Conservation (phyloP, 164 flowering plant genomes). For the Vitis rotundifolia region DNA sequence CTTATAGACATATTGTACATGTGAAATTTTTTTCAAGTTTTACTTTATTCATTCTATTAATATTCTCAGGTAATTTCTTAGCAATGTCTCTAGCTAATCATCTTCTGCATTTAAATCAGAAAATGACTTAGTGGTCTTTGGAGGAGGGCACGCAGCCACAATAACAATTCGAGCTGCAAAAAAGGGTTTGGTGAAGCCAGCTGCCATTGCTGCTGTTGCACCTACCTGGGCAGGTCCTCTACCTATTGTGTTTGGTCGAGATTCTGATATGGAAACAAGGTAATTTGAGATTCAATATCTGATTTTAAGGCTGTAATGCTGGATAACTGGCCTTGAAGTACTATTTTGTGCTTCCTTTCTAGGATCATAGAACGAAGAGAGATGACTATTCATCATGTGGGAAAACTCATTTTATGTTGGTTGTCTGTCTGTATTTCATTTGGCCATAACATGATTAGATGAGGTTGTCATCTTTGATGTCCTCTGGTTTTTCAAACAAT, state of each 20-base stretch:
- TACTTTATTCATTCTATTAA: not conserved
- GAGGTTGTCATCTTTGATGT: not conserved
- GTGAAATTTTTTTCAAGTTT: not conserved
- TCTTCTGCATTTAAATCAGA: conserved; percentile 34
- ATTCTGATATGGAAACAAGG: conserved; percentile 86
- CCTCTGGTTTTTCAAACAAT: not conserved
- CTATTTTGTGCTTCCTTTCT: not conserved
- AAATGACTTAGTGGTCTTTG: conserved; percentile 64
- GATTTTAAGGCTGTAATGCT: not conserved
- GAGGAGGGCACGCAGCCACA: conserved; percentile 98
- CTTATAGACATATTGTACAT: not conserved
- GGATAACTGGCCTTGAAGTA: not conserved
- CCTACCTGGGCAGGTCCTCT: conserved; percentile 99
- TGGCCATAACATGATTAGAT: not conserved
- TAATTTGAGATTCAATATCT: conserved; percentile 22
- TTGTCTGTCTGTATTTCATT: not conserved
- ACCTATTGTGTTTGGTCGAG: conserved; percentile 95
- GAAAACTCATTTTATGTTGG: not conserved
- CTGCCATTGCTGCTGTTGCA: conserved; percentile 89
- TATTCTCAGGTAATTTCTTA: no score
- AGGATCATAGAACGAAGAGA: not conserved
- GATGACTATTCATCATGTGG: not conserved
- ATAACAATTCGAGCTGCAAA: conserved; percentile 70
- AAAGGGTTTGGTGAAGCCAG: conserved; percentile 70
- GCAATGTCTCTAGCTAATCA: conserved; percentile 3